Percentiles rank a stretch among this genome's conserved stretches.
Evolutionary conservation across 1,284 basidiomycete species (phyloP).

Genomic region (Xerocomus minutiporus): DNA sequence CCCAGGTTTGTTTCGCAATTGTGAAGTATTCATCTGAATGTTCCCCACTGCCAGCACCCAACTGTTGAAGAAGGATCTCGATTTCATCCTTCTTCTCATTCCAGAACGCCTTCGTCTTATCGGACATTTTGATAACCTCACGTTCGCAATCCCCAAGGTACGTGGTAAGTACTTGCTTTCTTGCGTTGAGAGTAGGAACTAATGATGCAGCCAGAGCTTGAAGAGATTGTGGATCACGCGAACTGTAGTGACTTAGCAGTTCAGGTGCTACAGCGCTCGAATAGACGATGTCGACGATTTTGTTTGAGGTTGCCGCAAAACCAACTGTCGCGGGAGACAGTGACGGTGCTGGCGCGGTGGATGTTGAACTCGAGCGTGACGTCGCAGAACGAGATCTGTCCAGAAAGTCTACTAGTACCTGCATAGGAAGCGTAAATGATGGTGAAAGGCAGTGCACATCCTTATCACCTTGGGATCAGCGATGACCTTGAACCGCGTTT

Average conservation of each 20-base stretch:
- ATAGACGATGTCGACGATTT: constrained; percentile 65
- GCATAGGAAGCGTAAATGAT: constrained; percentile 6
- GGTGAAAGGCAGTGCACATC: background rate
- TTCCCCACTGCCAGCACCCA: constrained; percentile 42
- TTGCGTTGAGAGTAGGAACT: constrained; percentile 45
- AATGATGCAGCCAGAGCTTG: constrained; percentile 37
- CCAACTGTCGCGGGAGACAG: constrained; percentile 80
- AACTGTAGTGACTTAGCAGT: constrained; percentile 47
- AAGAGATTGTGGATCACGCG: constrained; percentile 46
- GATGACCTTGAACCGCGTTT: constrained; percentile 77
- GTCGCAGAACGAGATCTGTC: constrained; percentile 72
- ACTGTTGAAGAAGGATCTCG: constrained; percentile 43
- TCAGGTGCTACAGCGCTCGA: constrained; percentile 52
- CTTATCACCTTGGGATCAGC: constrained; percentile 63
- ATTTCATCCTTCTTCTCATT: constrained; percentile 46
- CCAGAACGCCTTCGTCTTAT: constrained; percentile 60
- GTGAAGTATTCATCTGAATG: constrained; percentile 37
- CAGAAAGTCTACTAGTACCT: constrained; percentile 78
- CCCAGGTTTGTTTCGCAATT: constrained; percentile 40
- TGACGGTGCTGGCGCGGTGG: constrained; percentile 67
- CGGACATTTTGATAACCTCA: constrained; percentile 48
- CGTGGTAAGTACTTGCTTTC: constrained; percentile 49
- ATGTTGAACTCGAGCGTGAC: constrained; percentile 66
- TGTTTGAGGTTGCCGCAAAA: constrained; percentile 52
- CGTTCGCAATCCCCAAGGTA: constrained; percentile 51